A percentile compares a stretch with the other conserved stretches of the same genome.
These are phyloP conservation scores for Lyophyllum atratum DNA, from an alignment of 768 basidiomycete genomes.

Conservation along the genomic window DNA sequence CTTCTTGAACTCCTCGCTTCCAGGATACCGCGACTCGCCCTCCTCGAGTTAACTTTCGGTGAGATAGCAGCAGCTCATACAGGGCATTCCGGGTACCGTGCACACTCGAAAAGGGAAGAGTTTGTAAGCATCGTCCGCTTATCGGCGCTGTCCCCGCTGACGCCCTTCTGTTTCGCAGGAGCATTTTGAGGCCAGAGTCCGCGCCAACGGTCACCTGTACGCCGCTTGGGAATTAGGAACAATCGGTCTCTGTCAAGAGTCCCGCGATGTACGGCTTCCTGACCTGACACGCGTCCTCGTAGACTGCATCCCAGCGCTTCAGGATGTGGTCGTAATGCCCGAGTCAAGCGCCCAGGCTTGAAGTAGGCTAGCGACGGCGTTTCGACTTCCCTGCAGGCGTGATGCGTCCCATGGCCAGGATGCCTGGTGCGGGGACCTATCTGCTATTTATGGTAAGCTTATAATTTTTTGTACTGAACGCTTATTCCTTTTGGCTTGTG, in stretches of 20 bases:
- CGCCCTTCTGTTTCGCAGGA: neutral
- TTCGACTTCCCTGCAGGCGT: neutral
- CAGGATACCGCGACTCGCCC: constrained; percentile 21
- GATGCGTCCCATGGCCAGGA: neutral
- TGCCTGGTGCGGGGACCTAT: no score
- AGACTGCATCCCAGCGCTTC: constrained; percentile 16
- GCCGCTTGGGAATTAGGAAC: constrained; percentile 14
- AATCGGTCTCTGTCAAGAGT: constrained; percentile 6
- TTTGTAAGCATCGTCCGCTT: constrained; percentile 9
- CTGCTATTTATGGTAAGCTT: neutral
- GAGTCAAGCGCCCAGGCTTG: neutral
- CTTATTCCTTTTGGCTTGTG: neutral
- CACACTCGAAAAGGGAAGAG: neutral
- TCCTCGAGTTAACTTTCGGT: constrained; percentile 24
- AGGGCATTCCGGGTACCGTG: neutral
- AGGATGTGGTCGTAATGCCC: neutral
- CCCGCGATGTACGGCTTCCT: neutral
- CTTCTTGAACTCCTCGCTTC: constrained; percentile 24
- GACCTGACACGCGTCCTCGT: constrained; percentile 8
- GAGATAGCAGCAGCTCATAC: constrained; percentile 15
- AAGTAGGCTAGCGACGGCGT: neutral
- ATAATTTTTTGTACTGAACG: neutral
- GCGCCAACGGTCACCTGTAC: constrained; percentile 2
- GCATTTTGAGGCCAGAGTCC: constrained; percentile 9
- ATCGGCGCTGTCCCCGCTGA: neutral